phyloP scores from a whole-genome alignment of 768 basidiomycete genomes.

The Lepiota brunneoincarnata region DNA sequence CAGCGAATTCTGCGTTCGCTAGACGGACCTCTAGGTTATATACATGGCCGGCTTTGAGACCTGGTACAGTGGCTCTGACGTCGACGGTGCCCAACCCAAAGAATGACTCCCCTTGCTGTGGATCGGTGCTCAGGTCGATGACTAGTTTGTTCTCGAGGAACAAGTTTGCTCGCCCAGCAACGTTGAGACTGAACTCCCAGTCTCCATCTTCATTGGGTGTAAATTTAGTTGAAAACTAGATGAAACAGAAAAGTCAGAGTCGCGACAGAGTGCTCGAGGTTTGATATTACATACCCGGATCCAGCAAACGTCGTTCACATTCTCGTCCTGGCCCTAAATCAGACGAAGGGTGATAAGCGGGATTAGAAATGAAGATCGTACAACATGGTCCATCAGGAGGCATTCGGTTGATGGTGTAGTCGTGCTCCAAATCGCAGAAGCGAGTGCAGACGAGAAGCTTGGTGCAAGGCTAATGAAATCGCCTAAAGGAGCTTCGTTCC shows the following conservation, averaged over 20 bases:
- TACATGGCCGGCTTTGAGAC: constrained; percentile 37
- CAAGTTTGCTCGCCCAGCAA: constrained; percentile 44
- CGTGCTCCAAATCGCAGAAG: constrained; percentile 34
- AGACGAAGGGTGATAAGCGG: neutral
- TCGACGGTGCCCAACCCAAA: constrained; percentile 44
- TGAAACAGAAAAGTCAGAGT: neutral
- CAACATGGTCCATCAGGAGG: constrained; percentile 41
- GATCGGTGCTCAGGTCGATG: constrained; percentile 43
- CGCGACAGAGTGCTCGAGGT: neutral
- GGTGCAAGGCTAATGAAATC: constrained; percentile 29
- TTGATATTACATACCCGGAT: constrained; percentile 31
- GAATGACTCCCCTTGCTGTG: constrained; percentile 34
- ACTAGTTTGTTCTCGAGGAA: constrained; percentile 47
- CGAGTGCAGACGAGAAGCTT: constrained; percentile 22
- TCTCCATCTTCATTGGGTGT: constrained; percentile 50
- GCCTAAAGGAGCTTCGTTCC: constrained; percentile 39
- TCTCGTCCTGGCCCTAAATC: constrained; percentile 27
- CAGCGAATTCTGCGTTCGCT: constrained; percentile 29
- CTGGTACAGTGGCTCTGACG: constrained; percentile 29
- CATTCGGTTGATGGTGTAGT: constrained; percentile 31
- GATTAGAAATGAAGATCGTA: constrained; percentile 19
- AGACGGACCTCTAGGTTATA: constrained; percentile 40
- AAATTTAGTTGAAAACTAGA: constrained; percentile 41
- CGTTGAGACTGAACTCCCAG: constrained; percentile 46
- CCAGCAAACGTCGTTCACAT: constrained; percentile 40